Evolutionary conservation across 441 rosid species (phyloP).

Genomic region (Brassica balearica): DNA sequence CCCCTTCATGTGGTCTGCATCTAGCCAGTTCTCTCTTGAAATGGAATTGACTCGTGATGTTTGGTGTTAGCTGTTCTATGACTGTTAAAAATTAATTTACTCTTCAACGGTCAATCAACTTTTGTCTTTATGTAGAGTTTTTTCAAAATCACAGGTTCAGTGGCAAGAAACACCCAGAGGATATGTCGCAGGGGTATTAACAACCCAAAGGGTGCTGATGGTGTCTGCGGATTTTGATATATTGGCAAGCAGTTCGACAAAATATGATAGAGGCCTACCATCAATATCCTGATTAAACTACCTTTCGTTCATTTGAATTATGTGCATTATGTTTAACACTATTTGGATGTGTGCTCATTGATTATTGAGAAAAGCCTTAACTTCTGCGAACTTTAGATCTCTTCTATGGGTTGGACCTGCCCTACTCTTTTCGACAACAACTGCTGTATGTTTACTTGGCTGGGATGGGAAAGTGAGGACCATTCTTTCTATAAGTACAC

Average conservation of each 20-base stretch:
- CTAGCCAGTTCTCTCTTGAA: not conserved
- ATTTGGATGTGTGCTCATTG: conserved; percentile 30
- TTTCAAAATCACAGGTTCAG: conserved; percentile 61
- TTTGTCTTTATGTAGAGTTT: not conserved
- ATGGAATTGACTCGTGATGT: not conserved
- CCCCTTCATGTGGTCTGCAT: not conserved
- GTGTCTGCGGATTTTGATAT: conserved; percentile 91
- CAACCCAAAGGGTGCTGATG: conserved; percentile 92
- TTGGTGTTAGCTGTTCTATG: not conserved
- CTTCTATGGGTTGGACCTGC: conserved; percentile 99
- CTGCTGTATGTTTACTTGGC: conserved; percentile 87
- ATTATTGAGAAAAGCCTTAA: conserved; percentile 61
- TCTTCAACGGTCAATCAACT: conserved; percentile 9
- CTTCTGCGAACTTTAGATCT: conserved; percentile 80
- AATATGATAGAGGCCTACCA: conserved; percentile 95
- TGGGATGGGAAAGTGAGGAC: conserved; percentile 99
- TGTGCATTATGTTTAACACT: conserved; percentile 25
- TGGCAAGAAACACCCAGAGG: conserved; percentile 98
- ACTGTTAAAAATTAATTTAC: not conserved
- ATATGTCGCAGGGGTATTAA: conserved; percentile 91
- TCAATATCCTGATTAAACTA: conserved; percentile 77
- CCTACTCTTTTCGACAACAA: conserved; percentile 91
- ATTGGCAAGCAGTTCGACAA: conserved; percentile 81
- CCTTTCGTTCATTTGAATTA: conserved; percentile 21
- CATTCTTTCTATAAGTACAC: conserved; percentile 87